Percentiles rank a stretch among this genome's conserved stretches.
Conservation (phyloP, 495 filamentous ascomycete genomes). For the Talaromyces liani region DNA sequence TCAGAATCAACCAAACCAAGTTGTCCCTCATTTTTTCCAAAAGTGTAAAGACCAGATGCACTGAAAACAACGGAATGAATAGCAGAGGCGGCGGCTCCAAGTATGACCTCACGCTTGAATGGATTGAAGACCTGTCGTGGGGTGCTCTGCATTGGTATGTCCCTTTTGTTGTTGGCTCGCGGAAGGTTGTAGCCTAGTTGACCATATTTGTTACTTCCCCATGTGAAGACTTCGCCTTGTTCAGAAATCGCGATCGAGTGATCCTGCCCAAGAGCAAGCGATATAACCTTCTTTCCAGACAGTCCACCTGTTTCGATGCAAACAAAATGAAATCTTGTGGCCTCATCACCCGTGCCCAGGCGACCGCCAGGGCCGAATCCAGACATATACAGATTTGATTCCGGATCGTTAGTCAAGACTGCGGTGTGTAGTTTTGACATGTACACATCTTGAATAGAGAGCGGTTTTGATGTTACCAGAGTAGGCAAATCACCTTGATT, state of each 20-base stretch:
- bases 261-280: slow-evolving; percentile 79
- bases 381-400: slow-evolving; percentile 87
- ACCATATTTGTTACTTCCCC: slow-evolving; percentile 82
- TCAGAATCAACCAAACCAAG: slow-evolving; percentile 92
- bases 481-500: slow-evolving; percentile 51
- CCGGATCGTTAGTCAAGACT: slow-evolving; percentile 79
- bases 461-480: slow-evolving; percentile 57
- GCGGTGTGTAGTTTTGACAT: slow-evolving; percentile 93
- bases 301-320: slow-evolving; percentile 69
- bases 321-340: slow-evolving; percentile 75
- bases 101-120: slow-evolving; percentile 73
- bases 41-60: slow-evolving; percentile 73
- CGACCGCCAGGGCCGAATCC: slow-evolving; percentile 88
- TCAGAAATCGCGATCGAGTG: slow-evolving; percentile 80
- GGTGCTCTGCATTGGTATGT: slow-evolving; percentile 70
- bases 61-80: slow-evolving; percentile 90
- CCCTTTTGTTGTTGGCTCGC: slow-evolving; percentile 45
- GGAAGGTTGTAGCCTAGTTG: slow-evolving; percentile 76
- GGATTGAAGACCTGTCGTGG: slow-evolving; percentile 89
- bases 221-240: slow-evolving; percentile 79
- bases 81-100: slow-evolving; percentile 82
- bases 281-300: slow-evolving; percentile 58
- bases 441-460: slow-evolving; percentile 66
- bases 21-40: slow-evolving; percentile 94
- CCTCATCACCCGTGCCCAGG: slow-evolving; percentile 83